Base-by-base conservation (phyloP, 306 rosid genomes). In the Cucurbita ficifolia region DNA sequence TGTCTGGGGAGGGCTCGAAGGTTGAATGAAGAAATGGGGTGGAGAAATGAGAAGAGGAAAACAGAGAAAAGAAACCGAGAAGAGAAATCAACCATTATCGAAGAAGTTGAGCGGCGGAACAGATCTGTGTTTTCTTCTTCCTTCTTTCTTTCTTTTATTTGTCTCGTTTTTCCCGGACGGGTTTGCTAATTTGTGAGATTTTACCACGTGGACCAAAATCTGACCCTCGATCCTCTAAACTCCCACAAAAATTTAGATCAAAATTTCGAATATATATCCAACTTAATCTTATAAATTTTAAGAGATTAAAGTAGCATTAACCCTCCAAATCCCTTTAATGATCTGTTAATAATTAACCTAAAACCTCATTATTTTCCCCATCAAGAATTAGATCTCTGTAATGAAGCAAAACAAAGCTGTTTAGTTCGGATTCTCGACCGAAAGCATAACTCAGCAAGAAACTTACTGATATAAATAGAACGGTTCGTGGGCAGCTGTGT, bases 11-110 rank as follows among this genome's bases (percentile, higher is more conserved):
- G 48, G 67, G 85, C 2, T n/a, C 40, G 74, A 74, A 58, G 70
- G 1, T 74, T 1, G 72, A 79, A 72, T 21, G 84, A 71, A 13
- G 80, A 69, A 77, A 76, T 73, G 70, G 88, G 83, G 54, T 70
- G 67, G 0, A 81, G 38, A 36, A 76, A 29, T 35, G 76, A 76
- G 81, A 10, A 74, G 39, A 12, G 60, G 33, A 78, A 52, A 11
- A 80, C 5, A 62, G 84, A 64, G 48, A 83, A 0, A 68, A 80
- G 35, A 52, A 67, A 14, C 13, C 24, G 63, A 61, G 81, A 71
- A 70, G 70, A 52, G 39, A 72, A 72, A 29, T 71, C 33, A 40
- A 81, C 86, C 96, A 90, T 90, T 5, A 7, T 60, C 48, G 38
- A n/a, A 38, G 33, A 61, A 63, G 4, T 0, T 18, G 51, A 62